Evolutionary conservation across 108 stramenopile genomes (phyloP).

Genomic region (Schizochytrium sp.): DNA sequence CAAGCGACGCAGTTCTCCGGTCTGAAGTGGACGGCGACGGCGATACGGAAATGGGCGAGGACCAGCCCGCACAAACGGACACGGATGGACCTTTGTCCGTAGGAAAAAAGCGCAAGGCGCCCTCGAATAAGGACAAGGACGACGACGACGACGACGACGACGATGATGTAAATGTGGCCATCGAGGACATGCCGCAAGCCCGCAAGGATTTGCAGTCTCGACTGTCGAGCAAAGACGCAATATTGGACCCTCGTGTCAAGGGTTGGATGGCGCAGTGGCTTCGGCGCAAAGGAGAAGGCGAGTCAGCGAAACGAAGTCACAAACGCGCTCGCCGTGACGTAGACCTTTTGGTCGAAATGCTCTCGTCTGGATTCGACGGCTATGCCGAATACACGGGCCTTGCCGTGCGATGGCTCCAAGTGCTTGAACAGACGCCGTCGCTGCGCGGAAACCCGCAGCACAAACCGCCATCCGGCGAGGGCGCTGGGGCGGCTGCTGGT

Average conservation of each 20-base stretch:
- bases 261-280: not conserved
- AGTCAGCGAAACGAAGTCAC: not conserved
- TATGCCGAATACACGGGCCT: not conserved
- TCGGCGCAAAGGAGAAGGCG: not conserved
- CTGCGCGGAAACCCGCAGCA: not conserved
- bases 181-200: not conserved
- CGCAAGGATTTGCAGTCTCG: not conserved
- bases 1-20: too few relatives aligned
- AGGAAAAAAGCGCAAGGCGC: too few relatives aligned
- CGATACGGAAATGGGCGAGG: too few relatives aligned
- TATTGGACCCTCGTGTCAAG: slow-evolving; percentile 7
- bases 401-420: not conserved
- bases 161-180: not conserved
- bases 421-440: not conserved
- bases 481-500: not conserved
- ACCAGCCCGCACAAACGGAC: too few relatives aligned
- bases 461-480: not conserved
- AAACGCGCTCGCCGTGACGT: not conserved
- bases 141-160: not conserved
- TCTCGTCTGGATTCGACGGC: not conserved
- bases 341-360: not conserved
- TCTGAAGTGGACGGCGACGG: too few relatives aligned
- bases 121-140: too few relatives aligned
- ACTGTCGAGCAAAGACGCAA: not conserved
- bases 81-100: too few relatives aligned